A percentile compares a stretch with the other conserved stretches of the same genome.
phyloP scores from a whole-genome alignment of 2,329 filamentous ascomycete genomes.

The Pseudocercospora vitis region DNA sequence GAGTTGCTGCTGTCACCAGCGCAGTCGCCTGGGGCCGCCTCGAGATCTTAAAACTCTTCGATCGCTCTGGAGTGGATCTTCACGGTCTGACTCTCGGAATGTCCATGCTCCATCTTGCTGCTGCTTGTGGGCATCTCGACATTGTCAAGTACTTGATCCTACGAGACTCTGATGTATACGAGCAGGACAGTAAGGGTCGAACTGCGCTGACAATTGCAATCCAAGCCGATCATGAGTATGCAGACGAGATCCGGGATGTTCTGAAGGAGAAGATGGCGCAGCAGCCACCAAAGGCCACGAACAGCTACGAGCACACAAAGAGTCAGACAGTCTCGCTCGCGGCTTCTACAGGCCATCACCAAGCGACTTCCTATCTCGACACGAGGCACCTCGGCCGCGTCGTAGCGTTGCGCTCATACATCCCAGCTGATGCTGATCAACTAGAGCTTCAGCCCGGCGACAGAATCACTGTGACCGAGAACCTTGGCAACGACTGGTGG shows the following conservation, averaged over 20 bases:
- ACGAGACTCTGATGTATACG: not conserved
- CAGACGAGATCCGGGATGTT: not conserved
- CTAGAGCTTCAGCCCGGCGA: constrained; percentile 1
- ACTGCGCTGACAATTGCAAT: not conserved
- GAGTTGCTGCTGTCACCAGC: not conserved
- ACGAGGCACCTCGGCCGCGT: not conserved
- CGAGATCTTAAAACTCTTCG: not conserved
- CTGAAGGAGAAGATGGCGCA: not conserved
- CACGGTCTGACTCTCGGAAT: not conserved
- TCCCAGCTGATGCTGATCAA: not conserved
- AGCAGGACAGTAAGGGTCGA: not conserved
- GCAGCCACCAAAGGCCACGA: not conserved
- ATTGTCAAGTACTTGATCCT: not conserved
- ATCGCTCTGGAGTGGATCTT: not conserved
- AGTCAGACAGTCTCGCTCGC: not conserved
- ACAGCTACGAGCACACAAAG: not conserved
- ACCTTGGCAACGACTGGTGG: constrained; percentile 5
- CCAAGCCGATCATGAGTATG: not conserved
- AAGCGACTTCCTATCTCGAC: not conserved
- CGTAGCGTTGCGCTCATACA: not conserved
- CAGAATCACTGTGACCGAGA: not conserved
- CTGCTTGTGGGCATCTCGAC: not conserved
- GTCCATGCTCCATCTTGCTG: not conserved
- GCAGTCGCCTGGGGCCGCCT: not conserved
- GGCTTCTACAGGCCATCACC: not conserved